These are phyloP conservation scores for Tulasnella sp. DNA, from an alignment of 768 basidiomycete genomes.

Conservation along the genomic window DNA sequence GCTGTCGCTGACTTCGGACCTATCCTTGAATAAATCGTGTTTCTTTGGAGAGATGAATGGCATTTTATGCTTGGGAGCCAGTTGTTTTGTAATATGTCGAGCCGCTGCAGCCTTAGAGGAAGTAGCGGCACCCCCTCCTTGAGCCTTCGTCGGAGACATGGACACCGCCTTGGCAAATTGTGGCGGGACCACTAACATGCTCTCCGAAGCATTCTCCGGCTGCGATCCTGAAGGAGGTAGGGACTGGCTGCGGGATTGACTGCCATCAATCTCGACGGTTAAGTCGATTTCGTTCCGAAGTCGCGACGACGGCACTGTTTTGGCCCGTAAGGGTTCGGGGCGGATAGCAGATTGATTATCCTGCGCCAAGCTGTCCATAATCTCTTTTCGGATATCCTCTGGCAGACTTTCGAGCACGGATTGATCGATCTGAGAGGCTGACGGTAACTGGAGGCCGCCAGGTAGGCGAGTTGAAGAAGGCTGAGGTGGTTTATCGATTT, in stretches of 20 bases:
- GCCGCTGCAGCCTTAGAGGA: constrained; percentile 33
- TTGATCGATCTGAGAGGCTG: constrained; percentile 65
- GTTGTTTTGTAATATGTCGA: constrained; percentile 50
- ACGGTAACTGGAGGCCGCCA: constrained; percentile 34
- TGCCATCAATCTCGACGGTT: not conserved
- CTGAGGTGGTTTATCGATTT: constrained; percentile 14
- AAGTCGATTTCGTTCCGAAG: constrained; percentile 11
- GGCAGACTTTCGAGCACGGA: constrained; percentile 62
- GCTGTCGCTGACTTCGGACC: constrained; percentile 31
- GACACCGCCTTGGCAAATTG: constrained; percentile 5
- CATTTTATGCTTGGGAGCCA: constrained; percentile 44
- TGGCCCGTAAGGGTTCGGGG: constrained; percentile 42
- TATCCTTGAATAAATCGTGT: constrained; percentile 30
- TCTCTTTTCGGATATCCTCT: constrained; percentile 52
- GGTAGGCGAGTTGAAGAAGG: not conserved
- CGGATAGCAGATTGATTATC: not conserved
- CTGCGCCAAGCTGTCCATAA: constrained; percentile 33
- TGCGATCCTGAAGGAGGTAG: not conserved
- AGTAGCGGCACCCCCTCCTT: not conserved
- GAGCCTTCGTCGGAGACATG: constrained; percentile 6
- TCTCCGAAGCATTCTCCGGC: not conserved
- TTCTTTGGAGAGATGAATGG: constrained; percentile 27
- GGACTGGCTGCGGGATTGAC: not conserved
- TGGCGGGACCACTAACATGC: constrained; percentile 2
- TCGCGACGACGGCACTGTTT: constrained; percentile 38